Evolutionary conservation across 352 stramenopile species (phyloP).

Genomic region (Globisporangium abappressorium): DNA sequence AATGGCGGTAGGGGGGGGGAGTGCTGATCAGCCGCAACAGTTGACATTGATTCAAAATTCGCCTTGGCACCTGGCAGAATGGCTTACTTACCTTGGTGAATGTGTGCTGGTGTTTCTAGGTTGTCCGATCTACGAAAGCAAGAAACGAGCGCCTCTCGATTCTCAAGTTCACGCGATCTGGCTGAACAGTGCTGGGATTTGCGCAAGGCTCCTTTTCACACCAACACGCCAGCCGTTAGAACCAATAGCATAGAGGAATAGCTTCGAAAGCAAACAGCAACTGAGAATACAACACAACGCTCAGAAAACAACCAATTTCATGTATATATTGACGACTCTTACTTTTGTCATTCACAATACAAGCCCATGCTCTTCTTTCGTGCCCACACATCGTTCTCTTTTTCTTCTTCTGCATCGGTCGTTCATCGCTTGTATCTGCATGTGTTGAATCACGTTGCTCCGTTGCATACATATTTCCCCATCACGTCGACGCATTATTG

Average conservation of each 20-base stretch:
- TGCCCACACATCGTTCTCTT: slow-evolving; percentile 3
- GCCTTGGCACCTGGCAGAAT: too few relatives aligned
- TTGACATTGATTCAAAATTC: too few relatives aligned
- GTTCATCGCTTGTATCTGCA: neutral
- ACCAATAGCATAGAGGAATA: neutral
- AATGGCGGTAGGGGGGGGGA: slow-evolving; percentile 40
- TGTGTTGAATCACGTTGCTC: neutral
- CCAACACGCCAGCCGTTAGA: neutral
- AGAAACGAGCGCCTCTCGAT: slow-evolving; percentile 75
- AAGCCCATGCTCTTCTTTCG: slow-evolving; percentile 3
- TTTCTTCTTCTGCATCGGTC: slow-evolving; percentile 3
- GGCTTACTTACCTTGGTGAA: too few relatives aligned
- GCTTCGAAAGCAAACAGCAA: neutral
- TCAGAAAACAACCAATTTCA: slow-evolving; percentile 10
- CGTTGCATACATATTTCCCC: neutral
- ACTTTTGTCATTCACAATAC: slow-evolving; percentile 9
- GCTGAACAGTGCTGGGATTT: neutral
- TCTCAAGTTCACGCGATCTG: slow-evolving; percentile 47
- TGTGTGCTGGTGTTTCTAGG: slow-evolving; percentile 23
- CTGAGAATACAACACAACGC: neutral
- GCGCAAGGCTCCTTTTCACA: too few relatives aligned
- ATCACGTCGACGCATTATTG: neutral
- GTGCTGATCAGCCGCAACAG: too few relatives aligned
- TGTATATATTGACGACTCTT: slow-evolving; percentile 15
- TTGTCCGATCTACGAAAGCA: slow-evolving; percentile 64